Evolutionary conservation across 179 eudicot genomes (phyloP), one percentile per base, ranked within the genome.

Genomic region (Corrigiola litoralis): DNA sequence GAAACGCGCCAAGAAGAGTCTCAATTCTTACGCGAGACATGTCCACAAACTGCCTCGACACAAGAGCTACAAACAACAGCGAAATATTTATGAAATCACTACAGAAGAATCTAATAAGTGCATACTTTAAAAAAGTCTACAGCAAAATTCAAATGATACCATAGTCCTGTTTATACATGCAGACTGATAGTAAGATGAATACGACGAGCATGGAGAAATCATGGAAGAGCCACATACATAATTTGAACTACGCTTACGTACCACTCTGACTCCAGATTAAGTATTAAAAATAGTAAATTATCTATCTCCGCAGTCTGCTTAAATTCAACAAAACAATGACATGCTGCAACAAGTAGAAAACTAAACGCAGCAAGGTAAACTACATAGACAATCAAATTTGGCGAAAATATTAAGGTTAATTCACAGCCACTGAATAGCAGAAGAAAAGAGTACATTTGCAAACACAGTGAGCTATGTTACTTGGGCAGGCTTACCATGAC

Each of bases 11-110:
- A 75, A 91, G 96, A 58, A 85, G 89, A 55, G 92, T 87, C 74
- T 95, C 99, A 34, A 95, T 80, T 80, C 97, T 75, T 33, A 86
- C 85, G 71, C 99, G 97, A 66, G 92, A 74, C 96, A 95, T 94
- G 58, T 85, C 97, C 65, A 95, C 92, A 78, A 80, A 95, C 62
- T 91, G 95, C 84, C 99, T 88, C 21, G 97, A 91, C 59, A 85
- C 87, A 79, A 95, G 96, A 24, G 88, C 99, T 95, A 92, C 63
- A 68, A 28, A 29, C 55, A 73, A 65, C 50, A 66, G 37, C 2
- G 47, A 9, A 70, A 2, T 45, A 48, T 44, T 47, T 27, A 47
- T 28, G 7, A 44, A 54, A 42, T 48, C 44, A 44, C 3, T 0
- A 37, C 10, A 49, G 1, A 68, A n/a, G n/a, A n/a, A n/a, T n/a